Percentiles rank a stretch among this genome's conserved stretches.
These are phyloP conservation scores for Arabidopsis suecica DNA, from an alignment of 345 rosid species.

Conservation along the genomic window DNA sequence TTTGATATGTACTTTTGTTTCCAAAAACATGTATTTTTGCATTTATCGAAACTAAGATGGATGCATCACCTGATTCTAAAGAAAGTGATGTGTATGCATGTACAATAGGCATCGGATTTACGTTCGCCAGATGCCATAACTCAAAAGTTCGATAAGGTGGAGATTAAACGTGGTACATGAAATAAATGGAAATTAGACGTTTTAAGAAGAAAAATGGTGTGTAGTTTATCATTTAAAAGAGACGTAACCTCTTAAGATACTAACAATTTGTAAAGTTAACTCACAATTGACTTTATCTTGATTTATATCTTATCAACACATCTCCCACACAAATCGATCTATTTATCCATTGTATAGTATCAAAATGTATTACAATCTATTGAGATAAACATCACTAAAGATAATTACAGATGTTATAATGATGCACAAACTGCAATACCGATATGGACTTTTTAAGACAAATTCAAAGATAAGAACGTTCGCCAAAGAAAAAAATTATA, in stretches of 20 bases:
- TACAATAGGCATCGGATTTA: not conserved
- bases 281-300: not conserved
- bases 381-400: not conserved
- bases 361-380: not conserved
- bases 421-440: not conserved
- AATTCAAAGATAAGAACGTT: conserved; percentile 34
- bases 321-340: not conserved
- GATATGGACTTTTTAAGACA: not conserved
- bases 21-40: not conserved
- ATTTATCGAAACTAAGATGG: not conserved
- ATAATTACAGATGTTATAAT: not conserved
- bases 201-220: not conserved
- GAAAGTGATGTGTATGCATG: not conserved
- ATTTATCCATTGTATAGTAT: not conserved
- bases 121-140: not conserved
- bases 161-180: no score
- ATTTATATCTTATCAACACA: not conserved
- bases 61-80: not conserved
- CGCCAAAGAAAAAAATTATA: not conserved
- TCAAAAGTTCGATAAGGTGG: not conserved
- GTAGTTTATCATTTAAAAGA: not conserved
- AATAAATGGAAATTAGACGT: not conserved
- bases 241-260: not conserved
- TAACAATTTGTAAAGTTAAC: conserved; percentile 5
- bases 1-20: conserved; percentile 7